phyloP scores from a whole-genome alignment of 805 yeast genomes.

The Yarrowia sp. region DNA sequence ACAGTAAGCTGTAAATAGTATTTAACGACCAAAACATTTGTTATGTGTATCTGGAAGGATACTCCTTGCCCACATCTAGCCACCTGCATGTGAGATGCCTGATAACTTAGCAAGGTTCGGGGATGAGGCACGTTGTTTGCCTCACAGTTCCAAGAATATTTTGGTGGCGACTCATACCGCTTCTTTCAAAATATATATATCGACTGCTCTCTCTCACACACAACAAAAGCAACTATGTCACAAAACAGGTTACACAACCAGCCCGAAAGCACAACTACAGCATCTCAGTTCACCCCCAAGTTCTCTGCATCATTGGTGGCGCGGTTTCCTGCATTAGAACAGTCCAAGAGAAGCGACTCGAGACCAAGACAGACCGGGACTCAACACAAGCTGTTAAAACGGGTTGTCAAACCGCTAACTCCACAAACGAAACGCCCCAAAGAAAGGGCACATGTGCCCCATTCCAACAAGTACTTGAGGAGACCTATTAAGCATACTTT shows the following conservation, averaged over 20 bases:
- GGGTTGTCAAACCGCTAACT: neutral
- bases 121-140: neutral
- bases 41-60: neutral
- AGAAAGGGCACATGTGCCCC: neutral
- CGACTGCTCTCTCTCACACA: neutral
- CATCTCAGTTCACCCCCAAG: neutral
- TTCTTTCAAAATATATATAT: neutral
- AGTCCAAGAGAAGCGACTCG: neutral
- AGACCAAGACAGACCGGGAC: neutral
- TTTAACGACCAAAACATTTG: neutral
- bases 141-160: neutral
- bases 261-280: neutral
- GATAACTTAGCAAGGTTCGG: neutral
- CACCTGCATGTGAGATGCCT: conserved; percentile 2
- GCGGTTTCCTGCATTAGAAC: neutral
- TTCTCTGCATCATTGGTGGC: conserved; percentile 7
- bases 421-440: neutral
- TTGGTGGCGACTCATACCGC: neutral
- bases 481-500: neutral
- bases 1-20: neutral
- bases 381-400: neutral
- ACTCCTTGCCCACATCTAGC: too few species aligned
- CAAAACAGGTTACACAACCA: neutral
- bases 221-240: neutral
- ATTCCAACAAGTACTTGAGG: neutral